Evolutionary conservation across 352 stramenopile genomes (phyloP).

Genomic region (Phytopythium vexans): DNA sequence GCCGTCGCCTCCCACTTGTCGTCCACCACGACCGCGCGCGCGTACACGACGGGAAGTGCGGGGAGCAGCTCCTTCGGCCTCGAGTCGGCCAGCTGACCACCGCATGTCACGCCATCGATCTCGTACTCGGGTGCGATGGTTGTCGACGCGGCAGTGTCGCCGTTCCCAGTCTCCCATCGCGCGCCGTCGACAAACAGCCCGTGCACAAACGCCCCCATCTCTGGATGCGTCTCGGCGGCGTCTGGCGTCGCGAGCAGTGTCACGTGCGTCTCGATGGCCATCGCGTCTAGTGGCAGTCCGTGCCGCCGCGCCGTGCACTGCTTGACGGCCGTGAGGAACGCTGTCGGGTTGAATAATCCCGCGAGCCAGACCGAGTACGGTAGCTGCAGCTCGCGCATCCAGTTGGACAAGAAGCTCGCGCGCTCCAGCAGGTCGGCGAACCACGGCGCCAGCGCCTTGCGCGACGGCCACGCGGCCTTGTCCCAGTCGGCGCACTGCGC

Average conservation of each 20-base stretch:
- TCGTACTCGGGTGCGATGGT: constrained; percentile 66
- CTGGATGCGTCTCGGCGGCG: constrained; percentile 61
- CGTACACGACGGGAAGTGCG: constrained; percentile 88
- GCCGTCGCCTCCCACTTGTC: constrained; percentile 91
- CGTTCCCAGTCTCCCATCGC: constrained; percentile 67
- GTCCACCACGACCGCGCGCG: constrained; percentile 92
- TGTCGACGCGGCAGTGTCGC: neutral
- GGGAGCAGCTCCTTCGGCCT: constrained; percentile 93
- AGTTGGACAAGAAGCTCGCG: constrained; percentile 54
- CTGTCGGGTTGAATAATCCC: constrained; percentile 76
- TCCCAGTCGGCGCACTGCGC: constrained; percentile 74
- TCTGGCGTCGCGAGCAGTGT: constrained; percentile 41
- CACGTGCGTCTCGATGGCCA: constrained; percentile 94
- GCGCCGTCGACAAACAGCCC: constrained; percentile 95
- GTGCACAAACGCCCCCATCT: constrained; percentile 92
- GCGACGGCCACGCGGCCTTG: constrained; percentile 77
- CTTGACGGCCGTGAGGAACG: constrained; percentile 86
- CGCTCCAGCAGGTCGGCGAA: constrained; percentile 81
- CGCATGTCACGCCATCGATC: constrained; percentile 83
- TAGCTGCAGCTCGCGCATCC: constrained; percentile 65
- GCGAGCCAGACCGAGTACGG: constrained; percentile 84
- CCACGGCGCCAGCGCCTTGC: constrained; percentile 77
- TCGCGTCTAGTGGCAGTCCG: constrained; percentile 87
- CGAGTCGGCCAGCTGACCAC: constrained; percentile 86
- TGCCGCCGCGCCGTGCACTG: constrained; percentile 84